phyloP scores from a whole-genome alignment of 2,329 filamentous ascomycete genomes.

The Trichoderma hamatum region DNA sequence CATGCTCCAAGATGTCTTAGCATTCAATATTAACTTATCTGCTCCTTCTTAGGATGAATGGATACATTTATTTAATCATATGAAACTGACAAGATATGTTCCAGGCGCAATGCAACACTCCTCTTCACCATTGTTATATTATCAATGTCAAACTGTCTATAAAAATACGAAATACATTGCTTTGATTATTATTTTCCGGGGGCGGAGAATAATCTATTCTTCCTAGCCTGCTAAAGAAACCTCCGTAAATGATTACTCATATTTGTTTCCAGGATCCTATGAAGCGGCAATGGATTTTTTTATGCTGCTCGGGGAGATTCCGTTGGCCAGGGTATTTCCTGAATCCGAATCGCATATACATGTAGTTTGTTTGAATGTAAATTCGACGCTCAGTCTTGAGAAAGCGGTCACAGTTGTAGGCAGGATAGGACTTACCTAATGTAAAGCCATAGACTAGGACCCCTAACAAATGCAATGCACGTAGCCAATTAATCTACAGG shows the following conservation, averaged over 20 bases:
- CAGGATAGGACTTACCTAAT: background rate
- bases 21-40: background rate
- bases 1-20: background rate
- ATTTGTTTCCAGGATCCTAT: background rate
- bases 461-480: background rate
- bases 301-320: background rate
- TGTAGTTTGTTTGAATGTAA: background rate
- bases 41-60: background rate
- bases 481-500: background rate
- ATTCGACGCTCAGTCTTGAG: background rate
- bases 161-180: background rate
- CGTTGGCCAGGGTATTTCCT: background rate
- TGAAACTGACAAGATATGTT: background rate
- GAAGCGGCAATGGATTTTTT: background rate
- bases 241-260: background rate
- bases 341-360: too few species aligned
- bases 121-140: background rate
- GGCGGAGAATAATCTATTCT: background rate
- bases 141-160: background rate
- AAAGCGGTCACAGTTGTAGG: background rate
- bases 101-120: background rate
- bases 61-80: background rate
- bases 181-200: background rate
- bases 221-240: background rate
- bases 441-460: background rate